Conservation (phyloP, 257 asterid species). For the Haberlea rhodopensis region DNA sequence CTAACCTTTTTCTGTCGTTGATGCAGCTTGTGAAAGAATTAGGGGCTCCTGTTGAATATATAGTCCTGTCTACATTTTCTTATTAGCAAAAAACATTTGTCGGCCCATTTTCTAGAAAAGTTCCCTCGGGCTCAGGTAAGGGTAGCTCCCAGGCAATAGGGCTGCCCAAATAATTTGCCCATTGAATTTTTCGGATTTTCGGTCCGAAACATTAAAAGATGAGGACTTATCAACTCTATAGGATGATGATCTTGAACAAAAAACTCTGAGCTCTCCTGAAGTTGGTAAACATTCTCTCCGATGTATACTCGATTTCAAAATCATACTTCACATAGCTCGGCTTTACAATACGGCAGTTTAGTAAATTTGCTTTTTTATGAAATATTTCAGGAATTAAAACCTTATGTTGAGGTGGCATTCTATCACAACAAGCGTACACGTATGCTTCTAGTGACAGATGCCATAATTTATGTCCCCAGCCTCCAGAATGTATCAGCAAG, state of each 20-base stretch:
- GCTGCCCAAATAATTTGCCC: conserved; percentile 89
- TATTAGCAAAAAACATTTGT: conserved; percentile 94
- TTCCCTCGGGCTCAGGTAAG: conserved; percentile 86
- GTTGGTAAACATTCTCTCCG: conserved; percentile 54
- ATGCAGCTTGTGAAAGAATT: conserved; percentile 86
- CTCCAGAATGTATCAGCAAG: conserved; percentile 83
- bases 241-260: conserved; percentile 88
- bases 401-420: conserved; percentile 97
- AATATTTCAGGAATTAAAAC: conserved; percentile 73
- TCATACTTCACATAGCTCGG: conserved; percentile 5
- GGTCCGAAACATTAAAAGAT: conserved; percentile 63
- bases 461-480: conserved; percentile 92
- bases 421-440: conserved; percentile 80
- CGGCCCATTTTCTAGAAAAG: conserved; percentile 96
- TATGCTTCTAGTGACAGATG: conserved; percentile 86
- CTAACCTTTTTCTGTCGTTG: conserved; percentile 8
- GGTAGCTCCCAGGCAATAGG: conserved; percentile 99
- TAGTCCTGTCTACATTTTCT: conserved; percentile 86
- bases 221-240: conserved; percentile 67
- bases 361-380: conserved; percentile 1
- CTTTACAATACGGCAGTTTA: not conserved
- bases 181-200: conserved; percentile 86
- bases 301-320: not conserved
- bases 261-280: conserved; percentile 90
- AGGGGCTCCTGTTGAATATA: conserved; percentile 78